Base-by-base conservation (phyloP, 495 filamentous ascomycete genomes). In the Darksidea phi region DNA sequence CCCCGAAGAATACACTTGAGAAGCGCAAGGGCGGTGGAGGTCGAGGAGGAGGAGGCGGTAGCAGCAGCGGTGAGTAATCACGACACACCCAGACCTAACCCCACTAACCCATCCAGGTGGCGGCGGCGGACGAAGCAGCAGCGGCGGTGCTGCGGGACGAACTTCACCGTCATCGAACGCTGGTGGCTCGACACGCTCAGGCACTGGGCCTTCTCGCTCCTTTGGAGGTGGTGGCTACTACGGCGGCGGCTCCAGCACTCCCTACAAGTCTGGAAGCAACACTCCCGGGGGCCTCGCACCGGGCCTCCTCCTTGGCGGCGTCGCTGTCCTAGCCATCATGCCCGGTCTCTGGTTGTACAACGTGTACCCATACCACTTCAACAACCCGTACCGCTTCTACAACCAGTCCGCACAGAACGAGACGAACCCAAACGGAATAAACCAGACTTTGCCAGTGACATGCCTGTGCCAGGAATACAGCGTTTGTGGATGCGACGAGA, bases 401-500 rank as follows among this genome's bases (percentile, higher is more conserved):
- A 90, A 92, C 72, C 21, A 61, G 48, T 66, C 67, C 17, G 42
- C 43, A 38, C 48, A 63, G 34, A 74, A 72, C 49, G 42, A 56
- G 41, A 74, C 80, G 45, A 48, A 71, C 8, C 68, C 73, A 23
- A 67, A 64, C 20, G 67, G 77, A 25, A 62, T 72, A n/a, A 89
- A 92, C 72, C 78, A 90, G 75, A 86, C 85, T 0, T 76, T 87
- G 54, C 84, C 87, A 0, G 85, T 96, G 2, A 72, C 75, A 11
- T 97, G 93, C 69, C 73, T 89, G 48, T 97, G 94, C 72, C 79
- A 86, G 50, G 66, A 83, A 60, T 84, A 88, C 64, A 67, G 64
- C 38, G 84, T 80, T 26, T 98, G 94, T 71, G 88, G 90, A 26
- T 97, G 93, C 74, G 91, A 95, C 66, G 82, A 88, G 64, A 89